Base-by-base conservation (phyloP, 345 rosid species). In the Microthlaspi erraticum region DNA sequence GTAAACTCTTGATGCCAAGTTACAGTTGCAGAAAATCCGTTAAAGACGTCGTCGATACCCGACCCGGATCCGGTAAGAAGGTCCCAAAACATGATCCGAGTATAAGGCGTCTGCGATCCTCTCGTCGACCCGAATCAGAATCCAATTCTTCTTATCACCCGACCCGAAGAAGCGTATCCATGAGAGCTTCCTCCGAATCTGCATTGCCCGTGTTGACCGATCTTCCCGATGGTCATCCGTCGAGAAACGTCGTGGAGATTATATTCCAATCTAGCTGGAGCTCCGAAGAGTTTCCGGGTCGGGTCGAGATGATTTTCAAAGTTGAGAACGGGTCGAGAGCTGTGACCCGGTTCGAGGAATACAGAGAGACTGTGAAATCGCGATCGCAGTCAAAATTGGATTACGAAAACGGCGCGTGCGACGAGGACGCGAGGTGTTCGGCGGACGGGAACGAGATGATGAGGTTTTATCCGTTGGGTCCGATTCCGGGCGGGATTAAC, bases 401-500 rank as follows among this genome's bases (percentile, higher is more conserved):
- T 55, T 80, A 51, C 5, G 59, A 46, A 4, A n/a, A 74, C 36
- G 64, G 78, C 29, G 72, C 85, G 48, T 70, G 84, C 79, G 95
- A 94, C 70, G 96, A 89, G 70, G 81, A 85, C 20, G 93, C 86
- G 13, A 73, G 99, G 79, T 91, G 98, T 74, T 78, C 80, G 32
- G 98, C 97, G 11, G 99, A 94, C 33, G 98, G 99, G 42, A 94
- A 94, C 71, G 99, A 94, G 81, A 86, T 89, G 70, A 94, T 94
- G 98, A 87, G 98, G 74, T 94, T 94, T 71, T 84, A 83, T 59
- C 87, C 89, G 54, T 48, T 91, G 59, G 99, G 99, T 5, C 84
- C 93, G 19, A 81, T 87, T 5, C 67, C 84, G 2, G 85, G 81
- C 6, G 85, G 82, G 4, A 49, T 67, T 55, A 69, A 74, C 60